Evolutionary conservation across 768 basidiomycete genomes (phyloP).

Genomic region (Phanerochaete carnosa): DNA sequence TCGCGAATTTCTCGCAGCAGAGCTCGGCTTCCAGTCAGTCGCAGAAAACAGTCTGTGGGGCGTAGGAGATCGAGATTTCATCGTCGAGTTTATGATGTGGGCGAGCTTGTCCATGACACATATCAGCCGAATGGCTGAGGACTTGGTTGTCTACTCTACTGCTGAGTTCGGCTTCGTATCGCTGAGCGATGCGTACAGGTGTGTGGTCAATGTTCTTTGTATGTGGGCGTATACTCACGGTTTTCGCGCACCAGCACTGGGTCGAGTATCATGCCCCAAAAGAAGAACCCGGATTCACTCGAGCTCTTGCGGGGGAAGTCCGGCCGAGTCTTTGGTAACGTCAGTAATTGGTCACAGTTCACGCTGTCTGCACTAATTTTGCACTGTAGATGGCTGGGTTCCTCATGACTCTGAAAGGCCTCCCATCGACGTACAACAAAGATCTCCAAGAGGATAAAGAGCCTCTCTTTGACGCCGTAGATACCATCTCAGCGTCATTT

Average conservation of each 20-base stretch:
- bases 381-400: conserved; percentile 85
- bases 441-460: conserved; percentile 99
- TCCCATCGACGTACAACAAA: conserved; percentile 99
- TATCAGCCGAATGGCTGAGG: conserved; percentile 92
- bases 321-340: conserved; percentile 92
- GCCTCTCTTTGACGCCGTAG: conserved; percentile 91
- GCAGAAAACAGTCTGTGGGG: conserved; percentile 98
- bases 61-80: conserved; percentile 95
- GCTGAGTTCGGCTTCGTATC: conserved; percentile 97
- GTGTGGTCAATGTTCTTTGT: background rate
- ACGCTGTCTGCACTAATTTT: background rate
- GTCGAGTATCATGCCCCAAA: conserved; percentile 99
- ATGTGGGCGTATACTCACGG: background rate
- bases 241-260: conserved; percentile 66
- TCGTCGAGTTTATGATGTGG: conserved; percentile 98
- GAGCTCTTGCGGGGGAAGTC: conserved; percentile 95
- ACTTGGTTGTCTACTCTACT: conserved; percentile 93
- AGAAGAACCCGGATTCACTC: conserved; percentile 97
- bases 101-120: conserved; percentile 89
- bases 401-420: conserved; percentile 94
- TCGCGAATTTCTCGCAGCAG: conserved; percentile 85
- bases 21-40: conserved; percentile 84
- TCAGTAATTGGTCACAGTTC: conserved; percentile 29
- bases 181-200: conserved; percentile 98
- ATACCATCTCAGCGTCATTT: conserved; percentile 83